Evolutionary conservation across 2,329 filamentous ascomycete species (phyloP), one percentile per base, ranked within the genome.

Genomic region (Boeremia exigua): DNA sequence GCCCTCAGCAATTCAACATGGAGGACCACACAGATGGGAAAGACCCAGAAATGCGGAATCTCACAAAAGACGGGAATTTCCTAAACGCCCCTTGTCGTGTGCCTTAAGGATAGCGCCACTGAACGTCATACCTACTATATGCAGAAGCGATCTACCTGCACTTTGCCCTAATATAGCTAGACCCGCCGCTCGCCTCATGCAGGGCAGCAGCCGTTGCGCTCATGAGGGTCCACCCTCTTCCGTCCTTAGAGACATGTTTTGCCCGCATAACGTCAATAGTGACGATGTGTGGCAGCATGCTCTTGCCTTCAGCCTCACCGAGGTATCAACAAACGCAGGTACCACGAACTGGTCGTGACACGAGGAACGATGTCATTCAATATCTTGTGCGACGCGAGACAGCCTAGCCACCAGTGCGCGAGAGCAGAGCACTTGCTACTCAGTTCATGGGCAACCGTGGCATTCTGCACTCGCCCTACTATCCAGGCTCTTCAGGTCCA

Each of bases 191-290:
- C 28, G 23, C 29, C 37, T 53, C 32, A 65, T 58, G 60, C 63
- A 66, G 63, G 63, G 62, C 46, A 47, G n/a, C 59, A 56, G 50
- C 61, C 62, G 55, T 56, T 61, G 54, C 54, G 52, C 54, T 58
- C 56, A 60, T 58, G 32, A 28, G 48, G 51, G 30, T n/a, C 53
- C 53, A 51, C 44, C 33, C 14, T 23, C 43, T 32, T 44, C 50
- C 54, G 47, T 55, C 38, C 10, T 32, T n/a, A 25, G 32, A 45
- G 43, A 38, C 44, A 53, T 51, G 43, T 54, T 48, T 56, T 58
- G 56, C 50, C 45, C 47, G 48, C 39, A 56, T 33, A 60, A 61
- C 61, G 63, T 62, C 61, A 64, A 62, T 28, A 46, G 59, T 66
- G 62, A 67, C 62, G 62, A 60, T 61, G 43, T 34, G 19, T 51